Evolutionary conservation across 495 filamentous ascomycete species (phyloP), one percentile per base, ranked within the genome.

Genomic region (Aspergillus wentii): DNA sequence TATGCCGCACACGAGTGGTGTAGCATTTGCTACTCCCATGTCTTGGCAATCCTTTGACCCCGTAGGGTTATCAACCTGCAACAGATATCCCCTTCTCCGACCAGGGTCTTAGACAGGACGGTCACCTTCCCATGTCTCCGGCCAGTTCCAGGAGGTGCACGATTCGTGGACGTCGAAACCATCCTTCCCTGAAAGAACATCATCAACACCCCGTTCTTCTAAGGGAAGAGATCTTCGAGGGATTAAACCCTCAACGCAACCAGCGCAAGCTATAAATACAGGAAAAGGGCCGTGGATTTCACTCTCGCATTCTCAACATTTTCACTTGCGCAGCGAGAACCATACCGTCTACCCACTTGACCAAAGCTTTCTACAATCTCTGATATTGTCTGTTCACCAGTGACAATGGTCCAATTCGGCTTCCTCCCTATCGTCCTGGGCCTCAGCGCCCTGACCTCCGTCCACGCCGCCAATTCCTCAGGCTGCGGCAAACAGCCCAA

Each of bases 401-500:
- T 20, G 8, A 42, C 1, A 11, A 48, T 43, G 39, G 6, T 19
- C 17, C 21, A 29, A 17, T 38, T 14, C 21, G 34, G 42, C 38
- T 9, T 45, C 6, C 44, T 48, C 17, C 29, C 39, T 38, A 30
- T 30, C 15, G 20, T 48, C 6, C 6, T 46, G 19, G 27, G 33
- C 29, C 34, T 48, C 0, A 32, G 39, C 1, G 9, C 37, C 20
- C 39, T 48, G 15, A 15, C 20, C 29, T 38, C 39, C n/a, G 39
- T 30, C 30, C n/a, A 43, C 1, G 39, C 31, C 22, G 39, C 44
- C 11, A 8, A 44, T 17, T 65, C 67, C 15, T 17, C 58, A 4
- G 67, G 67, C 13, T 71, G 67, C 22, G 63, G 66, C 35, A 67
- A 64, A 38, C 16, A 40, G 5, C 57, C 61, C 3, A 59, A 59